Evolutionary conservation across 2,329 filamentous ascomycete species (phyloP), one percentile per base, ranked within the genome.

Genomic region (Hypoxylon sp.): DNA sequence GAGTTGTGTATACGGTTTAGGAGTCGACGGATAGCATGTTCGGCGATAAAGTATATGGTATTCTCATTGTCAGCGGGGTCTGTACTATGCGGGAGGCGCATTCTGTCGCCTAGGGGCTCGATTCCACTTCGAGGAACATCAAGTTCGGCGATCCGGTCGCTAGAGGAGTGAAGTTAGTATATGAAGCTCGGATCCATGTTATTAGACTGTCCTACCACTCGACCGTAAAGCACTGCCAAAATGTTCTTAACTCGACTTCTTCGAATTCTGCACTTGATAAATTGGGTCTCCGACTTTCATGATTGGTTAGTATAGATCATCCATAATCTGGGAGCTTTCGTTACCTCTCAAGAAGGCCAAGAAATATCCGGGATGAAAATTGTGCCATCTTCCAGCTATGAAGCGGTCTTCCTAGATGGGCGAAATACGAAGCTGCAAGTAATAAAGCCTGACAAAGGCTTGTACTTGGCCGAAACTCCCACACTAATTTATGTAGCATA

Each of bases 221-320:
- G 32, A 92, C 82, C 72, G 92, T 90, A 63, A 93, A 82, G 75
- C 89, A 92, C 31, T 90, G 90, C 91, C 91, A 93, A 70, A 91
- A 92, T 1, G 88, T 87, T 62, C 90, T 83, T 42, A 87, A 80
- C 62, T 85, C 83, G 17, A 83, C 75, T 69, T 89, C 85, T 63
- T 84, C 74, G 10, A 69, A 73, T 19, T 75, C 71, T 13, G 66
- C 60, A 42, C 69, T 71, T 6, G 72, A 60, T 51, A 70, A 56
- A 42, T 69, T 63, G 7, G 66, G 54, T 35, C 70, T 69, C 44
- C 71, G 72, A 42, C 73, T 75, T 58, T 27, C n/a, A n/a, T n/a
- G 7, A 55, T 46, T 42, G 6, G 52, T 69, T 48, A 73, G 68
- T 47, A n/a, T 21, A 27, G 27, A 8, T 21, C 32, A 24, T 46